Conservation (phyloP, 1,284 basidiomycete genomes). For the Melampsora americana region DNA sequence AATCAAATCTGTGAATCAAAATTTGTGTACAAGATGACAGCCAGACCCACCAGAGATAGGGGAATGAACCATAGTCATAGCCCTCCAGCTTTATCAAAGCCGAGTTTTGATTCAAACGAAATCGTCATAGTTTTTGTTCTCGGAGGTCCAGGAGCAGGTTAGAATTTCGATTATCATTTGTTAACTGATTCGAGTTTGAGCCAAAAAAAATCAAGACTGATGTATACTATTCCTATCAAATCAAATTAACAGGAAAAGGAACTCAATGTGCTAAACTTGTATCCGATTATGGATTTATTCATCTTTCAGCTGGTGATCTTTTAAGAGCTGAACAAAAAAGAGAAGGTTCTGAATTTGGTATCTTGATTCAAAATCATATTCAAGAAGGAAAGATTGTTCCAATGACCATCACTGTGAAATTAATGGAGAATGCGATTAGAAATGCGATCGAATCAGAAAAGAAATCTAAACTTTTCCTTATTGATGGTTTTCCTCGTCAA, state of each 20-base stretch:
- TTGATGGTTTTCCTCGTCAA: constrained; percentile 97
- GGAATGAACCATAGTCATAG: too few relatives aligned
- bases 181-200: neutral
- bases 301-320: constrained; percentile 95
- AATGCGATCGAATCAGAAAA: constrained; percentile 59
- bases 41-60: too few relatives aligned
- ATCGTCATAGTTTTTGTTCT: constrained; percentile 92
- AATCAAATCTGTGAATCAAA: too few relatives aligned
- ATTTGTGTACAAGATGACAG: too few relatives aligned
- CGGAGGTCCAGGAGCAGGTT: constrained; percentile 85
- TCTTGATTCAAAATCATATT: constrained; percentile 84
- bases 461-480: constrained; percentile 73
- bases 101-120: constrained; percentile 69
- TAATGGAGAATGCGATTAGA: constrained; percentile 88
- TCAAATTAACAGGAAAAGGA: constrained; percentile 66
- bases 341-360: constrained; percentile 76
- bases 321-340: constrained; percentile 89
- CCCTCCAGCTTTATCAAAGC: neutral
- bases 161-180: neutral
- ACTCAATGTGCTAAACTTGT: constrained; percentile 89
- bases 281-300: constrained; percentile 80
- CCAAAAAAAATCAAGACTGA: neutral
- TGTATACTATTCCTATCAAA: neutral
- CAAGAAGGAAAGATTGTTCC: constrained; percentile 92
- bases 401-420: constrained; percentile 92